Base-by-base conservation (phyloP, 192 early-diverging fungal species). In the Coemansia sp. region DNA sequence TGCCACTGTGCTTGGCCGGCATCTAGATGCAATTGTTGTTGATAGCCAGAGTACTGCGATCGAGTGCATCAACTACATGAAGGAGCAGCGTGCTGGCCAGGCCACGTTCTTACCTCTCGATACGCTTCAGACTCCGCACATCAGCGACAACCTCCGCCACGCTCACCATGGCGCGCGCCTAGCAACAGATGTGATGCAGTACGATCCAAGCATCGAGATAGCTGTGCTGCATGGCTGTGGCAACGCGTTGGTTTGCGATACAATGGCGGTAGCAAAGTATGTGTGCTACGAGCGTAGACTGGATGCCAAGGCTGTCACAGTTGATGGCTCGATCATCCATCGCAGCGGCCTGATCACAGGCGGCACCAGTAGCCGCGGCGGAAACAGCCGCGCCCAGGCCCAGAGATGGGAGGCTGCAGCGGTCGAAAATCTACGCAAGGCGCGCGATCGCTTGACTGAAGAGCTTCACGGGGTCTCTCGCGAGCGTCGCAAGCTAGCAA, bases 331-430 rank as follows among this genome's bases (percentile, higher is more conserved):
- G 1, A 85, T 98, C 22, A 93, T 99, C 68, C 96, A 98, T 77
- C 95, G 93, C 66, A 95, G 88, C 56, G 98, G 98, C 33, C 80
- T 97, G 70, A 98, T 99, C 49, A 98, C 96, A 4, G 98, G 91
- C 64, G 91, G 91, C 5, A 73, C 84, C 38, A 80, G 77, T 62
- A 50, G 74, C 79, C 52, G 69, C 78, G 7, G 67, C 48, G 19
- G 81, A 77, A 25, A 69, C 48, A 67, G 65, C 63, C 60, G 73
- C 7, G 56, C 64, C 22, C 63, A 82, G 61, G 81, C 86, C 17
- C 82, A 87, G 53, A 73, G 90, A 41, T 98, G 95, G 94, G 90
- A 96, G 53, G 95, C 95, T 22, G 87, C 88, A 19, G 93, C 93
- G 20, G 82, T 98, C 17, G 95, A 96, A 54, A 89, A 75, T 19